A percentile compares a stretch with the other conserved stretches of the same genome.
Conservation (phyloP, 2,329 filamentous ascomycete species). For the Botrytis fragariae region DNA sequence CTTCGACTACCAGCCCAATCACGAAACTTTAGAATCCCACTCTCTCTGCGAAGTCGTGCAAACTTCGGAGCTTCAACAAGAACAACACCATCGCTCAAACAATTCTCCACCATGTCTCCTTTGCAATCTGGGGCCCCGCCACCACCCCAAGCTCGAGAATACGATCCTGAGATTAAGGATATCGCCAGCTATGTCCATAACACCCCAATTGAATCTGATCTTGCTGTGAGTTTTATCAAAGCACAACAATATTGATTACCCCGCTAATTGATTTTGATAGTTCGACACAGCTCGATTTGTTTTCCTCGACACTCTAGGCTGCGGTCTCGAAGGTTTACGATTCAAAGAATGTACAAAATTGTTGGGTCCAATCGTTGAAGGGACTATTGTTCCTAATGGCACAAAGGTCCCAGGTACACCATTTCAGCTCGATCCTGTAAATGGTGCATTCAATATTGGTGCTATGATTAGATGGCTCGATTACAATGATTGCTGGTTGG, state of each 20-base stretch:
- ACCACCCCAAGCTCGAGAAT: slow-evolving; percentile 57
- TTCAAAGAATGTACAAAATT: slow-evolving; percentile 97
- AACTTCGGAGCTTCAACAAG: slow-evolving; percentile 27
- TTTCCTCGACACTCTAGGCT: slow-evolving; percentile 94
- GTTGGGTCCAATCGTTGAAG: slow-evolving; percentile 85
- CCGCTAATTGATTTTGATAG: slow-evolving; percentile 45
- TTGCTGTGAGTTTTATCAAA: slow-evolving; percentile 67
- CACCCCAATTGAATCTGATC: slow-evolving; percentile 83
- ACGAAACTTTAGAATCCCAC: slow-evolving; percentile 33
- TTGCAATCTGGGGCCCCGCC: slow-evolving; percentile 46
- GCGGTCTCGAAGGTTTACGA: slow-evolving; percentile 88
- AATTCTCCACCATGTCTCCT: slow-evolving; percentile 41
- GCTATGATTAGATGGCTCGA: slow-evolving; percentile 99
- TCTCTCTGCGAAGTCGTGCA: slow-evolving; percentile 30
- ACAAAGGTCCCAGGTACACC: slow-evolving; percentile 87
- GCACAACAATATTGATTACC: slow-evolving; percentile 12
- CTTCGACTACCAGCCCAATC: slow-evolving; percentile 35
- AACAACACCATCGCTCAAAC: slow-evolving; percentile 28
- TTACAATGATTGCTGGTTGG: slow-evolving; percentile 99
- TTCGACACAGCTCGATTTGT: slow-evolving; percentile 96
- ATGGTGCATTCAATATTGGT: slow-evolving; percentile 97
- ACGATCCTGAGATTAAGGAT: slow-evolving; percentile 90
- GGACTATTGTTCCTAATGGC: slow-evolving; percentile 88
- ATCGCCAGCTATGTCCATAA: slow-evolving; percentile 95
- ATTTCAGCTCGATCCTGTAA: slow-evolving; percentile 92